Conservation (phyloP, 2,329 filamentous ascomycete genomes). For the Pseudocercospora fuligena region DNA sequence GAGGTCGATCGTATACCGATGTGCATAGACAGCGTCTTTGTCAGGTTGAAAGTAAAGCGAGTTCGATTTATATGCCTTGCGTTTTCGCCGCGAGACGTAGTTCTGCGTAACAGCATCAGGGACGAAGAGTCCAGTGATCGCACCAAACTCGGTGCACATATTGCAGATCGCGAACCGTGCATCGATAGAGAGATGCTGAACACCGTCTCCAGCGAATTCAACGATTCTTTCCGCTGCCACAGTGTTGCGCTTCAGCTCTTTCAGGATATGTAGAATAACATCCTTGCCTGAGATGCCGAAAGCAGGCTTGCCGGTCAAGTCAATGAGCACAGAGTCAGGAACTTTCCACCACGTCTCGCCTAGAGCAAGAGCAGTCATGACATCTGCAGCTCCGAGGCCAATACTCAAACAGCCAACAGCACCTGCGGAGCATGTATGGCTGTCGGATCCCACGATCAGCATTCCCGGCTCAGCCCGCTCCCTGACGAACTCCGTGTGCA, state of each 20-base stretch:
- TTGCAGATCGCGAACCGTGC: conserved; percentile 23
- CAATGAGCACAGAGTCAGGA: conserved; percentile 18
- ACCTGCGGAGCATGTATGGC: conserved; percentile 16
- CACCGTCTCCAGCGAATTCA: conserved; percentile 17
- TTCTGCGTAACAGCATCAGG: conserved; percentile 12
- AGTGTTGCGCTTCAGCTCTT: conserved; percentile 21
- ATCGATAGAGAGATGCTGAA: conserved; percentile 4
- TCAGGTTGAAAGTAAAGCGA: conserved; percentile 19
- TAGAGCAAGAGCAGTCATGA: conserved; percentile 15
- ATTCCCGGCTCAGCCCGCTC: conserved; percentile 21
- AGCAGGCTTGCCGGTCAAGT: conserved; percentile 10
- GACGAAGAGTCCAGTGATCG: conserved; percentile 18
- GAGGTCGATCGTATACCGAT: conserved; percentile 10
- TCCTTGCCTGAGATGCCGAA: conserved; percentile 25
- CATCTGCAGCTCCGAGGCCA: conserved; percentile 22
- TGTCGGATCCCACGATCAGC: conserved; percentile 17
- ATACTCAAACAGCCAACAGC: conserved; percentile 22
- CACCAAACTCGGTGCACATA: conserved; percentile 25
- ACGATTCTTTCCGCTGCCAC: conserved; percentile 17
- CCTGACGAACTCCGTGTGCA: conserved; percentile 21
- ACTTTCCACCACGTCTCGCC: conserved; percentile 26
- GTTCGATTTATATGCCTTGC: conserved; percentile 2
- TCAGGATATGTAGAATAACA: conserved; percentile 18
- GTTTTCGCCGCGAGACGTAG: conserved; percentile 8
- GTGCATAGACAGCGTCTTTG: conserved; percentile 11